Evolutionary conservation across 805 yeast species (phyloP).

Genomic region (Osmozyma mogii): DNA sequence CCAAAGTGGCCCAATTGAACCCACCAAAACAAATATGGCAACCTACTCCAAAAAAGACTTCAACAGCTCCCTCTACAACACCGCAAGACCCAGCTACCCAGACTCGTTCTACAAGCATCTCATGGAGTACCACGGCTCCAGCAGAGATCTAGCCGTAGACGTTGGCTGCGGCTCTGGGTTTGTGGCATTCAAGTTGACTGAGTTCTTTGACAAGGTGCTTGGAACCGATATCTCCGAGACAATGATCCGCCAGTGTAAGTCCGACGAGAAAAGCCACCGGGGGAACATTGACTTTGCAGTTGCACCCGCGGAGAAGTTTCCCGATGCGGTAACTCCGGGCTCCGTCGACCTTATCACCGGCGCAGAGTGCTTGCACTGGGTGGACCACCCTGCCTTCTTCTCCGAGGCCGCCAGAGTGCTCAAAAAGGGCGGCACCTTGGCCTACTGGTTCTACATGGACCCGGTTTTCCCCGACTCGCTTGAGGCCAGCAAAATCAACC

Average conservation of each 20-base stretch:
- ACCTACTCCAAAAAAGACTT: slow-evolving; percentile 50
- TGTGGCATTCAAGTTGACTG: slow-evolving; percentile 48
- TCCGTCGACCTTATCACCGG: slow-evolving; percentile 61
- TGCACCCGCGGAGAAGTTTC: slow-evolving; percentile 21
- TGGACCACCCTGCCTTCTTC: slow-evolving; percentile 49
- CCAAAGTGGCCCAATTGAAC: too few species aligned
- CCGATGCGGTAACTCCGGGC: slow-evolving; percentile 10
- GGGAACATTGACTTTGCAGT: slow-evolving; percentile 13
- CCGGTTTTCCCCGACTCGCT: slow-evolving; percentile 49
- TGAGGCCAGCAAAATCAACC: slow-evolving; percentile 46
- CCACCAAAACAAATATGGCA: slow-evolving; percentile 53
- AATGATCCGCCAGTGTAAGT: slow-evolving; percentile 40
- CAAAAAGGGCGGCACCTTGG: slow-evolving; percentile 57
- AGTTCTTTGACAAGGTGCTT: slow-evolving; percentile 39
- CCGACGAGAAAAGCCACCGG: slow-evolving; percentile 2
- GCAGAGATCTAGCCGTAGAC: slow-evolving; percentile 43
- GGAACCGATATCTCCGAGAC: slow-evolving; percentile 56
- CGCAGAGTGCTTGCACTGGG: slow-evolving; percentile 91
- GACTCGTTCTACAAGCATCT: slow-evolving; percentile 37
- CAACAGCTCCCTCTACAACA: slow-evolving; percentile 44
- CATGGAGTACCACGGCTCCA: slow-evolving; percentile 30
- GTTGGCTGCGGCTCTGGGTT: slow-evolving; percentile 79
- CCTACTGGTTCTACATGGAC: slow-evolving; percentile 76
- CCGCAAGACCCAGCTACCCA: slow-evolving; percentile 65
- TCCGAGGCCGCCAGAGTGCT: slow-evolving; percentile 41